Base-by-base conservation (phyloP, 495 filamentous ascomycete genomes). In the Trichoderma parareesei region DNA sequence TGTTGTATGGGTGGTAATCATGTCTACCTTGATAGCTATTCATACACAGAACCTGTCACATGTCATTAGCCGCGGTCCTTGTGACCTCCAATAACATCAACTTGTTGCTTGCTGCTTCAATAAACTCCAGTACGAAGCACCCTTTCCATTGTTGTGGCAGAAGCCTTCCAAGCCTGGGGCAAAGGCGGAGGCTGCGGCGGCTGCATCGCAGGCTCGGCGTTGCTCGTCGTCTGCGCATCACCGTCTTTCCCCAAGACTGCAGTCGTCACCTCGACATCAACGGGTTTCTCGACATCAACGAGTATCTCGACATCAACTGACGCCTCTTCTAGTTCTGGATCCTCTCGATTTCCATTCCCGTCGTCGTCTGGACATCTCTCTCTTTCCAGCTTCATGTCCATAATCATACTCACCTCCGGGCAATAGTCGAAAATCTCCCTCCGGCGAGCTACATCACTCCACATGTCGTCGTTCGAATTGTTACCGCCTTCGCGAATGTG, bases 321-420 rank as follows among this genome's bases (percentile, higher is more conserved):
- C 37, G 0, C 27, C 27, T 27, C 27, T 27, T 27, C 27, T 2
- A 27, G 0, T 2, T 2, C 27, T 27, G 27, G 27, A 27, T 27
- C 27, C 27, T 35, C 27, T 37, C 53, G 35, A 38, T 37, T 27
- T 10, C 53, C 53, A 37, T 37, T 57, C 11, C 53, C 53, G 37
- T 71, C 67, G 59, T 74, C 72, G 5, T 69, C 75, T 2, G 55
- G 60, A 65, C 79, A 81, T 33, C 77, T 71, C 68, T 81, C 77
- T 35, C 72, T 68, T 69, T 79, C 78, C 4, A 83, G 67, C 67
- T 76, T 81, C 79, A 82, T 82, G 9, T 73, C 70, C 76, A 82
- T 73, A 48, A 81, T 79, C 72, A 82, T 70, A 62, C 71, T 75
- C 2, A 83, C 70, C 67, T 83, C 81, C 13, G 80, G 81, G 63